A percentile compares a stretch with the other conserved stretches of the same genome.
Conservation (phyloP, 345 rosid species). For the Brassica napus region Da-Ae NC_063439.1:24076501-24077000, state of each 20-base stretch:
- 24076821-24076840: not conserved
- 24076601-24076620: slow-evolving; percentile 38
- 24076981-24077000: slow-evolving; percentile 13
- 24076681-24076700: slow-evolving; percentile 37
- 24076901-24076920: not conserved
- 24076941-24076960: not conserved
- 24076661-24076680: slow-evolving; percentile 34
- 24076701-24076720: not conserved
- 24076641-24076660: slow-evolving; percentile 40
- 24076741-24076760: not conserved
- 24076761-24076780: too few relatives aligned
- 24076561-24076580: slow-evolving; percentile 52
- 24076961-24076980: slow-evolving; percentile 15
- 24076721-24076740: not conserved
- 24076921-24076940: not conserved
- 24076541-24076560: slow-evolving; percentile 31
- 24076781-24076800: not conserved
- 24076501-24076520: slow-evolving; percentile 16
- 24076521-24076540: not conserved
- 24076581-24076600: slow-evolving; percentile 42
- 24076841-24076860: not conserved
- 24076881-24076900: not conserved
- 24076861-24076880: not conserved
- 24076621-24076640: slow-evolving; percentile 34
- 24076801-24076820: not conserved